Evolutionary conservation across 495 filamentous ascomycete genomes (phyloP).

Genomic region (Hyaloscypha hepaticicola): DNA sequence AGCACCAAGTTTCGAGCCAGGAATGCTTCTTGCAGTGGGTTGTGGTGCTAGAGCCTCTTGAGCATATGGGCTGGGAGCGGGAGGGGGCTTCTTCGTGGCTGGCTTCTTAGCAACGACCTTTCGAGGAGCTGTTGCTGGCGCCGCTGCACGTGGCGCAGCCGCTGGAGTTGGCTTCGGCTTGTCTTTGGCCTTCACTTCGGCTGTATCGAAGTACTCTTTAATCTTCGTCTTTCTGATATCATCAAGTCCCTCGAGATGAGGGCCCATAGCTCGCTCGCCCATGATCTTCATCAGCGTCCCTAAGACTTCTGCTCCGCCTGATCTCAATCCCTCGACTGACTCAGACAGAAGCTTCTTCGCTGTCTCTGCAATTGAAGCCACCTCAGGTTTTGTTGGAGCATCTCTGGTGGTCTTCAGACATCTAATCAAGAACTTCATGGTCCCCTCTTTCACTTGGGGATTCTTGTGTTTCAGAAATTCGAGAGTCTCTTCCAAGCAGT

Average conservation of each 20-base stretch:
- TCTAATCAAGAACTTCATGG: conserved; percentile 84
- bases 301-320: conserved; percentile 85
- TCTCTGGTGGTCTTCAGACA: conserved; percentile 82
- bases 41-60: conserved; percentile 53
- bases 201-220: conserved; percentile 89
- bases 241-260: conserved; percentile 90
- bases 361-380: conserved; percentile 79
- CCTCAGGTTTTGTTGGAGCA: conserved; percentile 78
- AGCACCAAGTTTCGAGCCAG: conserved; percentile 58
- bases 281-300: conserved; percentile 99
- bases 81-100: conserved; percentile 44
- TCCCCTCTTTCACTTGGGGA: conserved; percentile 93
- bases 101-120: conserved; percentile 51
- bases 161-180: conserved; percentile 84
- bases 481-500: conserved; percentile 84
- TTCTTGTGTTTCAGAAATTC: conserved; percentile 92
- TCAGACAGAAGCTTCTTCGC: conserved; percentile 88
- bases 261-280: conserved; percentile 94
- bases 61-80: conserved; percentile 39
- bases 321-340: conserved; percentile 77
- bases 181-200: conserved; percentile 95
- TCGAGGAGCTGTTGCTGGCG: conserved; percentile 55
- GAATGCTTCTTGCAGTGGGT: conserved; percentile 57
- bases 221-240: conserved; percentile 95
- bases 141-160: conserved; percentile 43